Evolutionary conservation across 805 yeast species (phyloP).

Genomic region (Monosporozyma aerobia): DNA sequence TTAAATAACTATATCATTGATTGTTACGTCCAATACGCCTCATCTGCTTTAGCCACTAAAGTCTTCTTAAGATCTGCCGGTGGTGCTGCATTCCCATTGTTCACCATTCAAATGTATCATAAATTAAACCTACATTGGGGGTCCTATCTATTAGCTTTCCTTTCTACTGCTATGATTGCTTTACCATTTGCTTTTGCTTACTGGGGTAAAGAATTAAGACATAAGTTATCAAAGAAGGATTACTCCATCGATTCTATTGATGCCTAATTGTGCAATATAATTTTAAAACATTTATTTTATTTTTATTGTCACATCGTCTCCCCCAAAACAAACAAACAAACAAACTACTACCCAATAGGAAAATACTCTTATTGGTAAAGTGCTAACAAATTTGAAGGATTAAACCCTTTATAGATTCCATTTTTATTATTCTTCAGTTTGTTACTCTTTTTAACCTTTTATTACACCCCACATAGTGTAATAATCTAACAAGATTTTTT

Average conservation of each 20-base stretch:
- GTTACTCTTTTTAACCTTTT: neutral
- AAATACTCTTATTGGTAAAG: neutral
- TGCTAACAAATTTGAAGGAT: neutral
- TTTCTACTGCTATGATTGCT: slow-evolving; percentile 64
- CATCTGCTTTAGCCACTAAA: slow-evolving; percentile 73
- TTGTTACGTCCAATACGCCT: slow-evolving; percentile 75
- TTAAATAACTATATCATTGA: slow-evolving; percentile 82
- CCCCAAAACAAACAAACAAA: neutral
- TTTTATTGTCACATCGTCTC: neutral
- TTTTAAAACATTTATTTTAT: neutral
- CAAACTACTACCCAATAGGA: neutral
- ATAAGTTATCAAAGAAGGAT: slow-evolving; percentile 57
- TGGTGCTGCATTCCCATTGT: slow-evolving; percentile 80
- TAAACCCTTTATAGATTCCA: neutral
- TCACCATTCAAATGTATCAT: slow-evolving; percentile 73
- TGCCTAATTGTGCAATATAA: slow-evolving; percentile 1
- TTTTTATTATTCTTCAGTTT: neutral
- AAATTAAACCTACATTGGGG: slow-evolving; percentile 75
- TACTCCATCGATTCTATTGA: slow-evolving; percentile 35
- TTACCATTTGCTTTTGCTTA: slow-evolving; percentile 65
- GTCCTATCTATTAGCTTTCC: slow-evolving; percentile 65
- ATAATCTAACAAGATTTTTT: neutral
- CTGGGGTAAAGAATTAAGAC: slow-evolving; percentile 57
- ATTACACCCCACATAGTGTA: neutral
- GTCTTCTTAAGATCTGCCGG: slow-evolving; percentile 74